A percentile compares a stretch with the other conserved stretches of the same genome.
Evolutionary conservation across 352 stramenopile genomes (phyloP).

Genomic region (Phytophthora aleatoria): DNA sequence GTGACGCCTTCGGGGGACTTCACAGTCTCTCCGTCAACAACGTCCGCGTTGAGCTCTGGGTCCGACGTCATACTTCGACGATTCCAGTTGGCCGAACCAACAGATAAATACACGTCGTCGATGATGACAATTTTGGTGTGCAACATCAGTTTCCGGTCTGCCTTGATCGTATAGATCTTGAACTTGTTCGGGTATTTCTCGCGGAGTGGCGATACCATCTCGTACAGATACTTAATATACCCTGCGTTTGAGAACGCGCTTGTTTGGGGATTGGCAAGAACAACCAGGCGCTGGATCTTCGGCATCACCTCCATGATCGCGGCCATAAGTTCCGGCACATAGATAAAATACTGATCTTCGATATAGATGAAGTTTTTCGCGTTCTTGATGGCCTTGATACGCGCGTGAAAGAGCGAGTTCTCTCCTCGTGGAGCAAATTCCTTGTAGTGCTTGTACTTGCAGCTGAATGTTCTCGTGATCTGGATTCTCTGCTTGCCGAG

Average conservation of each 20-base stretch:
- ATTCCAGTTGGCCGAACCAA: conserved; percentile 72
- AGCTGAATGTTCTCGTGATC: conserved; percentile 33
- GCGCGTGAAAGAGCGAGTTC: conserved; percentile 25
- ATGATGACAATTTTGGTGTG: conserved; percentile 61
- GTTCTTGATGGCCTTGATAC: conserved; percentile 32
- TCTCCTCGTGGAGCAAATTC: conserved; percentile 27
- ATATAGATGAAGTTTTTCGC: conserved; percentile 35
- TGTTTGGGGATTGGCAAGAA: conserved; percentile 43
- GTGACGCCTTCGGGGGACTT: conserved; percentile 33
- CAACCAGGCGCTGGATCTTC: conserved; percentile 48
- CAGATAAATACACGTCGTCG: conserved; percentile 66
- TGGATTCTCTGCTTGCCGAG: conserved; percentile 28
- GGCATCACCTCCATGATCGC: conserved; percentile 50
- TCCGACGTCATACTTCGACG: conserved; percentile 51
- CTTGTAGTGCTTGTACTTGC: conserved; percentile 27
- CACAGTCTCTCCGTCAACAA: conserved; percentile 47
- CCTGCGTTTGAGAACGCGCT: conserved; percentile 25
- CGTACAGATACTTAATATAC: conserved; percentile 61
- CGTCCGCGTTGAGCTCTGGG: conserved; percentile 56
- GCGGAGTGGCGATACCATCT: conserved; percentile 53
- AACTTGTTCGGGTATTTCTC: conserved; percentile 40
- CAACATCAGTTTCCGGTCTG: conserved; percentile 42
- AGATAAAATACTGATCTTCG: conserved; percentile 33
- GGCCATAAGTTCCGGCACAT: conserved; percentile 25
- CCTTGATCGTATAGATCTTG: conserved; percentile 44